Conservation (phyloP, 2,329 filamentous ascomycete genomes). For the Colletotrichum viniferum region DNA sequence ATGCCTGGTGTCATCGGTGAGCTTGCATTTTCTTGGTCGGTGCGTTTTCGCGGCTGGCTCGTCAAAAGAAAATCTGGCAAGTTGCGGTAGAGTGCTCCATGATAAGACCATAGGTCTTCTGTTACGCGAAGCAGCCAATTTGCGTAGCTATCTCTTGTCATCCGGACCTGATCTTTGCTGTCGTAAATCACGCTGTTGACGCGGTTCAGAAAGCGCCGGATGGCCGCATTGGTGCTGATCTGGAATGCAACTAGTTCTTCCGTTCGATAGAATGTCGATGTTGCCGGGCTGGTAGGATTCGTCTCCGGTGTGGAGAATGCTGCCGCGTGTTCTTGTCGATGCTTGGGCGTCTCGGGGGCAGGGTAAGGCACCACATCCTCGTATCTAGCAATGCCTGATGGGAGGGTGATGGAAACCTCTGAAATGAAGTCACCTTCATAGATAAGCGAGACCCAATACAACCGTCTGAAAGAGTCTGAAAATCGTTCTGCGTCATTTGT, state of each 20-base stretch:
- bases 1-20: constrained; percentile 11
- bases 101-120: constrained; percentile 29
- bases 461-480: constrained; percentile 27
- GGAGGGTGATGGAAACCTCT: constrained; percentile 29
- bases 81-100: constrained; percentile 30
- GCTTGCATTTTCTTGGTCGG: background rate
- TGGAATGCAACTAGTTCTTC: constrained; percentile 34
- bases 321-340: background rate
- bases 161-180: constrained; percentile 27
- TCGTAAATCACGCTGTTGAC: constrained; percentile 34
- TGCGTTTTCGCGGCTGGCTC: background rate
- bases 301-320: background rate
- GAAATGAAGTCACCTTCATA: constrained; percentile 34
- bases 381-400: constrained; percentile 32
- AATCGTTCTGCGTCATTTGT: background rate
- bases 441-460: constrained; percentile 34
- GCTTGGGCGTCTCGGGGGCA: background rate
- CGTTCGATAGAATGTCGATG: background rate
- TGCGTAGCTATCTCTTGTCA: constrained; percentile 25
- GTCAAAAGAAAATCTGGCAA: constrained; percentile 28
- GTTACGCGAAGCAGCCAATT: constrained; percentile 30
- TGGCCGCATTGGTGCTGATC: constrained; percentile 34
- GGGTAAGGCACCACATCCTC: constrained; percentile 31
- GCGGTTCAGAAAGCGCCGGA: constrained; percentile 32
- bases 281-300: background rate